Percentiles rank a stretch among this genome's conserved stretches.
Evolutionary conservation across 495 filamentous ascomycete species (phyloP).

Genomic region (Penicillium goetzii): DNA sequence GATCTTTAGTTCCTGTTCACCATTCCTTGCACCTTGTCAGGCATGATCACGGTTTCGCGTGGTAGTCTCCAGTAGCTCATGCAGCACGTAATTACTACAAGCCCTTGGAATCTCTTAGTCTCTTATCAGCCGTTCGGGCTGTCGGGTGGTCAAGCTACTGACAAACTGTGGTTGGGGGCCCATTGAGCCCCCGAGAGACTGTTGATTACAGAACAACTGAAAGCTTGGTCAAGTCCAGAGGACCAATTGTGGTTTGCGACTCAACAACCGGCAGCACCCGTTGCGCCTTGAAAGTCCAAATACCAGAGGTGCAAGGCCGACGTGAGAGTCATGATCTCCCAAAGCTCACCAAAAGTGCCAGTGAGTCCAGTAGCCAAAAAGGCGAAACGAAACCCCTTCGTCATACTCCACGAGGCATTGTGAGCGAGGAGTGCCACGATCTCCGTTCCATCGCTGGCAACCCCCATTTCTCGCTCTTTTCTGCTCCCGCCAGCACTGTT

Average conservation of each 20-base stretch:
- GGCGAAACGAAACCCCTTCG: slow-evolving; percentile 18
- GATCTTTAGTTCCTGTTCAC: neutral
- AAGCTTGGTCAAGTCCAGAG: neutral
- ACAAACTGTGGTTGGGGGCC: neutral
- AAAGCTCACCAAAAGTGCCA: slow-evolving; percentile 12
- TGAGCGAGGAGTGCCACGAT: slow-evolving; percentile 27
- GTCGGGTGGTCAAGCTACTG: neutral
- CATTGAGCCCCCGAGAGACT: neutral
- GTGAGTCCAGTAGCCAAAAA: slow-evolving; percentile 20
- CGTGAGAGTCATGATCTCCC: slow-evolving; percentile 21
- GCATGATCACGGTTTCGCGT: neutral
- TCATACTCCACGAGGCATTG: slow-evolving; percentile 24
- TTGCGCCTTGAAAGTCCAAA: slow-evolving; percentile 12
- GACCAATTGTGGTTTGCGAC: neutral
- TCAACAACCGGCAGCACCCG: neutral
- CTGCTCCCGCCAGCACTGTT: slow-evolving; percentile 13
- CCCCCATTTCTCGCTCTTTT: slow-evolving; percentile 15
- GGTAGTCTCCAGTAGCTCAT: neutral
- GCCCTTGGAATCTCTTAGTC: too few relatives aligned
- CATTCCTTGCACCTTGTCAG: neutral
- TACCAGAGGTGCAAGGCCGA: slow-evolving; percentile 22
- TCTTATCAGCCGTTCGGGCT: too few relatives aligned
- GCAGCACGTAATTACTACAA: too few relatives aligned
- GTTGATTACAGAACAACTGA: neutral
- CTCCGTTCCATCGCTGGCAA: slow-evolving; percentile 24